A percentile compares a stretch with the other conserved stretches of the same genome.
Evolutionary conservation across 139 green algal species (phyloP).

Genomic region (Tetratostichococcus sp.): DNA sequence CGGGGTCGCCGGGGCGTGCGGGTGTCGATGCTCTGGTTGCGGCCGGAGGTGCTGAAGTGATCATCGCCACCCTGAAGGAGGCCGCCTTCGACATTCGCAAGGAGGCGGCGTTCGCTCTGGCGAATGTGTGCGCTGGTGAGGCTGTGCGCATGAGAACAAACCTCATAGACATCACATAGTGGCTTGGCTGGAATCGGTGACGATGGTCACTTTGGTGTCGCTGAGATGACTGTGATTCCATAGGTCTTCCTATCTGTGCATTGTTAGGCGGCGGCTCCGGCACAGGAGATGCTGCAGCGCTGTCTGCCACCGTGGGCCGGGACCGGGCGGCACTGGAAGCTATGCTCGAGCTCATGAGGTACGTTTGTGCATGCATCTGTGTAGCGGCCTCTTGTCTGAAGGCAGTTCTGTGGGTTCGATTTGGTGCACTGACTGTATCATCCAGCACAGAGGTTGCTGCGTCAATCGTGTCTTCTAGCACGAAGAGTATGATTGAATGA

Average conservation of each 20-base stretch:
- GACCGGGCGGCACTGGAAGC: constrained; percentile 20
- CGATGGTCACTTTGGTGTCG: too few species aligned
- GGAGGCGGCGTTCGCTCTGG: constrained; percentile 37
- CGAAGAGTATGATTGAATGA: neutral
- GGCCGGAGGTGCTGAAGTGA: constrained; percentile 11
- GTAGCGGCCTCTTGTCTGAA: too few species aligned
- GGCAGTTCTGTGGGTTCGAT: too few species aligned
- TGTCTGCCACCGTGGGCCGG: constrained; percentile 32
- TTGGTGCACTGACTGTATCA: too few species aligned
- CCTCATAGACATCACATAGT: too few species aligned
- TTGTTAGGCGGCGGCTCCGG: constrained; percentile 14
- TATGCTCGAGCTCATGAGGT: constrained; percentile 30
- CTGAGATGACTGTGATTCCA: too few species aligned
- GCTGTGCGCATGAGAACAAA: too few species aligned
- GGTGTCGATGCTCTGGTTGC: constrained; percentile 19
- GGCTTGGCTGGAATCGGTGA: too few species aligned
- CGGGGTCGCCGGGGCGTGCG: constrained; percentile 6
- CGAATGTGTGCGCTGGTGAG: constrained; percentile 35
- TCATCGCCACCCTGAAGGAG: constrained; percentile 29
- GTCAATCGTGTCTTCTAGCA: neutral
- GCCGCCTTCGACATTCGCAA: constrained; percentile 46
- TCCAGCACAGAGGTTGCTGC: neutral
- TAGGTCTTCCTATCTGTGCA: too few species aligned
- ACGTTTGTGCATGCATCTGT: too few species aligned
- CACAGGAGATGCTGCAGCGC: constrained; percentile 11